phyloP scores from a whole-genome alignment of 2,329 filamentous ascomycete species.

The Purpureocillium takamizusanense region DNA sequence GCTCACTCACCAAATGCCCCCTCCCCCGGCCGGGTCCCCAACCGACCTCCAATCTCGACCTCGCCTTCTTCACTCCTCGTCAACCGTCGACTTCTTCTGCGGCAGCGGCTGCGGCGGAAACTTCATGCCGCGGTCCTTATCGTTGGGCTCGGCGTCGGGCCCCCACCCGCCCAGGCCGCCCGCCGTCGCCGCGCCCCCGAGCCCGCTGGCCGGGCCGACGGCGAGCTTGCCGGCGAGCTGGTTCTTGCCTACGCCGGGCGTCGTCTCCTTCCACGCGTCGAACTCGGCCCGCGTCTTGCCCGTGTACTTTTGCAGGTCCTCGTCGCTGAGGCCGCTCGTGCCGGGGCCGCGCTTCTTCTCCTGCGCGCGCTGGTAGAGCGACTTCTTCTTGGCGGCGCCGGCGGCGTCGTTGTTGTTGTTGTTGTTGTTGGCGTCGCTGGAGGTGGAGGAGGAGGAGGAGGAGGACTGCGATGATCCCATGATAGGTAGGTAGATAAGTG shows the following conservation, averaged over 20 bases:
- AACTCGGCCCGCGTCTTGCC: constrained; percentile 27
- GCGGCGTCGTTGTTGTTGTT: constrained; percentile 1
- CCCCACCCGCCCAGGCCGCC: constrained; percentile 27
- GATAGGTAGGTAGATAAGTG: too few species aligned
- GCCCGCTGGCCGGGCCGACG: constrained; percentile 18
- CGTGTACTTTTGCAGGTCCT: constrained; percentile 30
- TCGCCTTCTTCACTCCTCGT: too few species aligned
- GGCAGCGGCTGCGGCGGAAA: constrained; percentile 18
- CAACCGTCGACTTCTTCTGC: not conserved
- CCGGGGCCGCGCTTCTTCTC: constrained; percentile 19
- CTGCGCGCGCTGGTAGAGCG: constrained; percentile 21
- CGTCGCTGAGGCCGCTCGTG: constrained; percentile 20
- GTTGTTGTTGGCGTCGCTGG: not conserved
- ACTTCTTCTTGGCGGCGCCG: constrained; percentile 11
- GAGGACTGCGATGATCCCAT: constrained; percentile 7
- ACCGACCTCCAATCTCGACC: too few species aligned
- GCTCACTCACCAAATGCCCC: too few species aligned
- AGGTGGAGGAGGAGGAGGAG: not conserved
- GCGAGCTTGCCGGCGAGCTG: constrained; percentile 24
- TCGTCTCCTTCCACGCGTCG: constrained; percentile 24
- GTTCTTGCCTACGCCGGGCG: constrained; percentile 30
- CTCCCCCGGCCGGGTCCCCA: too few species aligned
- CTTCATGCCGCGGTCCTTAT: constrained; percentile 21
- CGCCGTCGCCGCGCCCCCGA: constrained; percentile 18
- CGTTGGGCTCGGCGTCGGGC: constrained; percentile 14